Percentiles rank a stretch among this genome's conserved stretches.
These are phyloP conservation scores for Schizonepeta tenuifolia DNA, from an alignment of 257 asterid genomes.

Conservation along the genomic window DNA sequence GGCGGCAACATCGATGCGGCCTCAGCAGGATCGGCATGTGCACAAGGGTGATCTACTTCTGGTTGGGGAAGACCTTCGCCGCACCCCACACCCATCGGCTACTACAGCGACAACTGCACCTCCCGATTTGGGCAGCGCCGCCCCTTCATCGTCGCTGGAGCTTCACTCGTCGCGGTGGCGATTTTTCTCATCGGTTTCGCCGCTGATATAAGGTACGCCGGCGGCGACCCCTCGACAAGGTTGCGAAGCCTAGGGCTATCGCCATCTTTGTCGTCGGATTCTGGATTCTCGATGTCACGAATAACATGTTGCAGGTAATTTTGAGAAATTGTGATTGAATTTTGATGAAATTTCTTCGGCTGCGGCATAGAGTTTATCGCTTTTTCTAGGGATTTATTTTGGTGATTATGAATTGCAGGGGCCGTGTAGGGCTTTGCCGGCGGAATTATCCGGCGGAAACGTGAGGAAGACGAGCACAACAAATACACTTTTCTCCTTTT, in stretches of 20 bases:
- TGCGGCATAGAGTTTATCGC: neutral
- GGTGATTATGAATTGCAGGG: constrained; percentile 53
- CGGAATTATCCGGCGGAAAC: constrained; percentile 74
- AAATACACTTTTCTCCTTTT: constrained; percentile 69
- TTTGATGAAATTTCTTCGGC: neutral
- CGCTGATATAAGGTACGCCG: constrained; percentile 73
- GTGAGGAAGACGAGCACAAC: constrained; percentile 57
- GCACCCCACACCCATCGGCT: constrained; percentile 68
- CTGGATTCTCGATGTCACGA: constrained; percentile 90
- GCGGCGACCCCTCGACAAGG: constrained; percentile 61
- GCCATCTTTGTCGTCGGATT: constrained; percentile 81
- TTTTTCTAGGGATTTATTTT: neutral
- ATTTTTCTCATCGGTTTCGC: constrained; percentile 84
- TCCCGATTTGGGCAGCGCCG: constrained; percentile 82
- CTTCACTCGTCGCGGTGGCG: constrained; percentile 65
- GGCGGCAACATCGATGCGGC: constrained; percentile 62
- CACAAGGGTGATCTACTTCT: constrained; percentile 46
- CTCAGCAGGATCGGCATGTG: constrained; percentile 53
- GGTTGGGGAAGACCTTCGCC: constrained; percentile 41
- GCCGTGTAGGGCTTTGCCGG: constrained; percentile 86
- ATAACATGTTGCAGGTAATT: constrained; percentile 82
- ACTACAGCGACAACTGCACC: constrained; percentile 74
- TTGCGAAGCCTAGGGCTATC: constrained; percentile 65
- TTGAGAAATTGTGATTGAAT: neutral
- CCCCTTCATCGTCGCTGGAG: constrained; percentile 84